Base-by-base conservation (phyloP, 768 basidiomycete species). In the Mycena galericulata region DNA sequence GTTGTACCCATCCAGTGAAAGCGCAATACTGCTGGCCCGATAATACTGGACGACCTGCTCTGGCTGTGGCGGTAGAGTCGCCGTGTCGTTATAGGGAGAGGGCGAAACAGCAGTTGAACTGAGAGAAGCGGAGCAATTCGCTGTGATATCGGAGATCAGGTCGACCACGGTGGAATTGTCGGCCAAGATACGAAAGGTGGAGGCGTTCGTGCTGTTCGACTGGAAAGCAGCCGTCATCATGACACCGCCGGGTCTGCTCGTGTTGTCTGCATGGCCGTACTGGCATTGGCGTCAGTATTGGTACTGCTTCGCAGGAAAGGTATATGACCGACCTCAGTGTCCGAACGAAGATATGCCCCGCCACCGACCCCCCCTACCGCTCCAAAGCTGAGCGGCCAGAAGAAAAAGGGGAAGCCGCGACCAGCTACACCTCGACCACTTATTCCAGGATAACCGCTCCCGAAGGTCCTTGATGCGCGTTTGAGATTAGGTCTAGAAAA, bases 171-270 rank as follows among this genome's bases (percentile, higher is more conserved):
- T 88, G 32, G 80, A 75, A 65, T 85, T 86, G 63, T 88, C 88
- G 0, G 87, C 76, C 9, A 88, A 68, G 9, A 89, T 50, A 34
- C 85, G 81, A 71, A 86, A 88, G 2, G 83, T 84, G 1, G 83
- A 80, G 53, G 76, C 79, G 4, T 76, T 75, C n/a, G 73, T 70
- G 26, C 61, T 72, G 40, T 76, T 80, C 3, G 85, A 83, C n/a
- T 73, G 57, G 70, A 89, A 87, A 6, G 80, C 79, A 2, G 84
- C 85, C 40, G 82, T 80, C 56, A 79, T 75, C 73, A 87, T 79
- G 9, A 78, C 66, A 2, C 88, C 88, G 1, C 88, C 88, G 9
- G 86, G 83, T 32, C 88, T 84, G 55, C 81, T 84, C 4, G 79
- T 76, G 63, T 88, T 88, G 40, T 77, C 73, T 3, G 82, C 70